Percentiles rank a stretch among this genome's conserved stretches.
These are phyloP conservation scores for Tolypocladium paradoxum DNA, from an alignment of 2,329 filamentous ascomycete genomes.

Conservation along the genomic window DNA sequence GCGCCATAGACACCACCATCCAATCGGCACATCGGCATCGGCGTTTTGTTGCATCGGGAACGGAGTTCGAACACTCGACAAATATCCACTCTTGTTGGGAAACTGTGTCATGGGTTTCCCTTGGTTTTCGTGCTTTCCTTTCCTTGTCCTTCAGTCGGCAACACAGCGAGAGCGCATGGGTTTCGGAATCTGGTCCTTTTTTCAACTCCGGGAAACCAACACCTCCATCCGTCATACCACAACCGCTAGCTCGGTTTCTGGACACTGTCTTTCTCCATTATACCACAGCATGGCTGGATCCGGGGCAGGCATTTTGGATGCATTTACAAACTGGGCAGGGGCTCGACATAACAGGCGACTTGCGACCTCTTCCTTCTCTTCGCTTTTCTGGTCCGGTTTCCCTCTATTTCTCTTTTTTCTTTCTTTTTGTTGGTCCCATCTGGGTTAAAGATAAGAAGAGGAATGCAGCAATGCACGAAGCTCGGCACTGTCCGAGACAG, in stretches of 20 bases:
- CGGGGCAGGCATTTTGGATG: constrained; percentile 38
- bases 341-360: constrained; percentile 34
- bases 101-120: constrained; percentile 4
- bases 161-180: constrained; percentile 30
- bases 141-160: constrained; percentile 27
- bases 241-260: constrained; percentile 36
- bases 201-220: constrained; percentile 15
- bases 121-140: constrained; percentile 23
- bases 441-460: constrained; percentile 44
- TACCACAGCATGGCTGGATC: constrained; percentile 45
- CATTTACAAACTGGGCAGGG: constrained; percentile 41
- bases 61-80: constrained; percentile 27
- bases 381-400: constrained; percentile 16
- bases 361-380: constrained; percentile 21
- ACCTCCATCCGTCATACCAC: background rate
- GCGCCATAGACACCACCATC: constrained; percentile 26
- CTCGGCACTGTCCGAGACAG: constrained; percentile 39
- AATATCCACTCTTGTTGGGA: constrained; percentile 24
- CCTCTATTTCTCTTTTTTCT: constrained; percentile 17
- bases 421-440: constrained; percentile 3
- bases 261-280: background rate
- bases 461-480: constrained; percentile 54
- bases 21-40: constrained; percentile 19
- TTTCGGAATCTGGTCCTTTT: constrained; percentile 19
- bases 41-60: constrained; percentile 33